A percentile compares a stretch with the other conserved stretches of the same genome.
These are phyloP conservation scores for Echinosophora koreensis DNA, from an alignment of 306 rosid species.

Conservation along the genomic window DNA sequence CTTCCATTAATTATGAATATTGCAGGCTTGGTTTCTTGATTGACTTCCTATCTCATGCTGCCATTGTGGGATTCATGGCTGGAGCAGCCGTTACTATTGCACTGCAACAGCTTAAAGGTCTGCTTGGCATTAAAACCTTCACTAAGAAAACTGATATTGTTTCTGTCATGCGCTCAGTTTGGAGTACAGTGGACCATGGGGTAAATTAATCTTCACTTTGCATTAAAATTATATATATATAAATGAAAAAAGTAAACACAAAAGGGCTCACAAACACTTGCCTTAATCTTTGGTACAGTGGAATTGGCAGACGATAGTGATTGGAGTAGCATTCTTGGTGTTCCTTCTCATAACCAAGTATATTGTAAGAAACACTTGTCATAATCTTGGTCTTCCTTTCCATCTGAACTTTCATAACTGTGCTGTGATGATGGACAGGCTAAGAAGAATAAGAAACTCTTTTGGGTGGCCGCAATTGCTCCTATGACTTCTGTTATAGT, in stretches of 20 bases:
- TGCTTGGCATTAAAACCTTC: slow-evolving; percentile 68
- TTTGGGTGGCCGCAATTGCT: slow-evolving; percentile 88
- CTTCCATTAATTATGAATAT: neutral
- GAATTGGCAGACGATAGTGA: slow-evolving; percentile 85
- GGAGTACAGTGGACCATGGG: slow-evolving; percentile 65
- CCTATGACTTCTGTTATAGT: slow-evolving; percentile 78
- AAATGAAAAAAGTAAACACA: neutral
- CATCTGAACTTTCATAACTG: slow-evolving; percentile 20
- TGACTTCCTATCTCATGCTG: slow-evolving; percentile 91
- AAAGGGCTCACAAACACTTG: slow-evolving; percentile 20
- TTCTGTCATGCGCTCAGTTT: slow-evolving; percentile 78
- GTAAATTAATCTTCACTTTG: slow-evolving; percentile 46
- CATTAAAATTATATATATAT: neutral
- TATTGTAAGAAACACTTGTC: slow-evolving; percentile 57
- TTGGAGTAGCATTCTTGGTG: slow-evolving; percentile 70
- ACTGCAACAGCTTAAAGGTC: slow-evolving; percentile 92
- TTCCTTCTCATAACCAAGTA: slow-evolving; percentile 71
- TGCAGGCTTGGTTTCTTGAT: slow-evolving; percentile 88
- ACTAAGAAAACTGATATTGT: slow-evolving; percentile 82
- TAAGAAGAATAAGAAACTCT: slow-evolving; percentile 67
- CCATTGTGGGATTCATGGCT: slow-evolving; percentile 91
- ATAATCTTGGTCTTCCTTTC: neutral
- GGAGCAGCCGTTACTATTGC: slow-evolving; percentile 89
- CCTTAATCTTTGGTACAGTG: slow-evolving; percentile 65
- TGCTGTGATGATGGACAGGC: slow-evolving; percentile 57